Percentiles rank a stretch among this genome's conserved stretches.
Evolutionary conservation across 768 basidiomycete genomes (phyloP).

Genomic region (Serendipita sp.): DNA sequence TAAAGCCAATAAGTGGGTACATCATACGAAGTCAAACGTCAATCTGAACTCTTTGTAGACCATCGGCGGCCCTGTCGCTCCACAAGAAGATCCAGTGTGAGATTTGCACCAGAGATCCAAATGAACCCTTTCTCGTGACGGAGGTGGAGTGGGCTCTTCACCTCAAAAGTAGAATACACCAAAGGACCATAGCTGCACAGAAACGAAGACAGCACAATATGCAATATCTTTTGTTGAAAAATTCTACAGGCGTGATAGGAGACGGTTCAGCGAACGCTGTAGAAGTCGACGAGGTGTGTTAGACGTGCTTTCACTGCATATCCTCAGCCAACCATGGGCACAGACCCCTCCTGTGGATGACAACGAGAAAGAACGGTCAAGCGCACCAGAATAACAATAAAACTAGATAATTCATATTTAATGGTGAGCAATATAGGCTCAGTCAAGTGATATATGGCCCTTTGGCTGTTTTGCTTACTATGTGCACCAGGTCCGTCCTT

Average conservation of each 20-base stretch:
- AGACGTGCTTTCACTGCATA: too few species aligned
- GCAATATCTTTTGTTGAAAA: neutral
- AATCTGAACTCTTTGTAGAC: neutral
- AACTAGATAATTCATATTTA: too few species aligned
- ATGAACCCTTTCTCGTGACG: neutral
- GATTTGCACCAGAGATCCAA: neutral
- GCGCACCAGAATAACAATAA: too few species aligned
- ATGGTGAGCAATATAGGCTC: too few species aligned
- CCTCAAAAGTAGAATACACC: neutral
- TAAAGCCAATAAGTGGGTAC: neutral
- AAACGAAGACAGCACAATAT: neutral
- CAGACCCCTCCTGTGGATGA: too few species aligned
- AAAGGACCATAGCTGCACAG: neutral
- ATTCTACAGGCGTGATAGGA: neutral
- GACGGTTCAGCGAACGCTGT: neutral
- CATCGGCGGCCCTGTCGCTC: neutral
- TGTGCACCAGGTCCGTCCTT: too few species aligned
- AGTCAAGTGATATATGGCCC: too few species aligned
- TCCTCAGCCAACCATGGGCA: too few species aligned
- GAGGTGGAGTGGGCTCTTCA: neutral
- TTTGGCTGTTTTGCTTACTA: too few species aligned
- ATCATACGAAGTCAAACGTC: too few species aligned
- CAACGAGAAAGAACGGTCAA: too few species aligned
- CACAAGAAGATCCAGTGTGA: neutral
- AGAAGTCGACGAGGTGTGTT: too few species aligned